Base-by-base conservation (phyloP, 1,284 basidiomycete genomes). In the Mycena citricolor region DNA sequence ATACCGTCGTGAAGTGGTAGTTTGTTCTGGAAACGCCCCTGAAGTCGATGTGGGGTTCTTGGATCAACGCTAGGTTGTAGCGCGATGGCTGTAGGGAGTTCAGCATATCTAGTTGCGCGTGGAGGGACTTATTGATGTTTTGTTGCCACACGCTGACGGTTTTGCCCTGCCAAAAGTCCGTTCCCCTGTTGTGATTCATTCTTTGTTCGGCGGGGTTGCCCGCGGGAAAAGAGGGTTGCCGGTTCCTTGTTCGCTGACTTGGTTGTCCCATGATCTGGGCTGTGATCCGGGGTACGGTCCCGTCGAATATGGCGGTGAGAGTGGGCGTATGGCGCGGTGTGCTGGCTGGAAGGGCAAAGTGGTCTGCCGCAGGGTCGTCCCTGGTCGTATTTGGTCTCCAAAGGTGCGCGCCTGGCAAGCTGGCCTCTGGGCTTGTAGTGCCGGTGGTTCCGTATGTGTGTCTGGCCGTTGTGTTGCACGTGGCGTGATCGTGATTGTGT, bases 31-130 rank as follows among this genome's bases (percentile, higher is more conserved):
- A 55, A 22, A 50, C 51, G 2, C 41, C 31, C 0, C 54, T 26
- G 6, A 17, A 37, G 32, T 60, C 54, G 2, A 65, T 54, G 21
- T 60, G 61, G 0, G 67, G 68, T 57, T 71, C 68, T 43, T 68
- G 65, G 0, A 69, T 19, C 0, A 58, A 46, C 0, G 63, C 20
- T 4, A 69, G 49, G 32, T 68, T 59, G 35, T 46, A 65, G 14
- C 59, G 33, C 3, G 39, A n/a, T 17, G 17, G 29, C 1, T 39
- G 37, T 4, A 25, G n/a, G 0, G 32, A 13, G 25, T 62, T 42
- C 0, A 66, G 32, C 0, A 65, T 20, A 3, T 58, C 56, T 1
- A 33, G 39, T 14, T 60, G 59, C 0, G 57, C 56, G 1, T 32
- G 32, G 0, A 32, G 24, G 0, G 63, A 61, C 19, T 59, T 59